Evolutionary conservation across 2,329 filamentous ascomycete genomes (phyloP).

Genomic region (Acrodontium crateriforme): DNA sequence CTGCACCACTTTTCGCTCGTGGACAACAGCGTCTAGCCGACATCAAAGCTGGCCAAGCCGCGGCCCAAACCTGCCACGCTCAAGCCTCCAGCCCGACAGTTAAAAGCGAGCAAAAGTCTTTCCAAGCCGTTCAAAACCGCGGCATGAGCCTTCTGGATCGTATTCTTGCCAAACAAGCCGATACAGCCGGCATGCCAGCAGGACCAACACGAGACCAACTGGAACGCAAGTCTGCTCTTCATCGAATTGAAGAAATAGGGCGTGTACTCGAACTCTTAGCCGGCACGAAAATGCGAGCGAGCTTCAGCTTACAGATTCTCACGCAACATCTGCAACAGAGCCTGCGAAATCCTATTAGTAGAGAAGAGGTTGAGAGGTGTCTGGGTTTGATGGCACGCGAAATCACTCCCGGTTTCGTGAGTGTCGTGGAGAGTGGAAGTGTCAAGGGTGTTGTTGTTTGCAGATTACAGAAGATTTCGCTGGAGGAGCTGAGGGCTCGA

Average conservation of each 20-base stretch:
- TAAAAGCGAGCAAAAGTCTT: conserved; percentile 20
- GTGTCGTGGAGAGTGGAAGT: conserved; percentile 23
- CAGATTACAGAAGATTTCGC: conserved; percentile 12
- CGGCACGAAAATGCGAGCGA: conserved; percentile 23
- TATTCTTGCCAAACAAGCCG: conserved; percentile 36
- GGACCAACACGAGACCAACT: conserved; percentile 29
- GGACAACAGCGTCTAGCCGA: conserved; percentile 57
- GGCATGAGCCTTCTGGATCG: conserved; percentile 35
- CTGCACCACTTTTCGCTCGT: conserved; percentile 46
- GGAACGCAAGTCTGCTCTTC: conserved; percentile 32
- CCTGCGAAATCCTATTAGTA: conserved; percentile 31
- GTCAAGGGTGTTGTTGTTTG: conserved; percentile 32
- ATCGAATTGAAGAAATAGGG: conserved; percentile 32
- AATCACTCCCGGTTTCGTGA: conserved; percentile 31
- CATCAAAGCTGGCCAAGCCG: conserved; percentile 41
- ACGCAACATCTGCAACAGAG: conserved; percentile 31
- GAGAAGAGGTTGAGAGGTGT: conserved; percentile 30
- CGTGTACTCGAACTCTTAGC: conserved; percentile 30
- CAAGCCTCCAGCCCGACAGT: conserved; percentile 1
- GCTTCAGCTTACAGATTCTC: conserved; percentile 30
- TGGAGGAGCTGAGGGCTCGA: conserved; percentile 15
- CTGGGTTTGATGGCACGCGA: conserved; percentile 31
- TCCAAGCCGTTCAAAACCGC: conserved; percentile 24
- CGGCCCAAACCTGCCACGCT: conserved; percentile 12
- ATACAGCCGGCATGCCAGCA: conserved; percentile 23